Evolutionary conservation across 2,329 filamentous ascomycete genomes (phyloP).

Genomic region (Cladorrhinum sp.): DNA sequence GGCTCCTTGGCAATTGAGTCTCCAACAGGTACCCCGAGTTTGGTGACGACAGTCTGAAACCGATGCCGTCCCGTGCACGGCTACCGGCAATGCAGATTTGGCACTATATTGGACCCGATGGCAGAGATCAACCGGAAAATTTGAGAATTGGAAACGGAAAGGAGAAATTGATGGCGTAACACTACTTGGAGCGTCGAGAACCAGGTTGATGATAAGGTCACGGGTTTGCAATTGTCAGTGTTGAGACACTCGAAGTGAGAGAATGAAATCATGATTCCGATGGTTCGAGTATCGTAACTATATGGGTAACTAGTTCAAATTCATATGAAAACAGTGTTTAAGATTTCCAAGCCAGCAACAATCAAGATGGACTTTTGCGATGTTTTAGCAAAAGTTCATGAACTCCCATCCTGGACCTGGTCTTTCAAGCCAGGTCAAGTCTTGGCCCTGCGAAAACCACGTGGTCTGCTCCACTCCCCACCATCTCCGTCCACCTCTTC

Average conservation of each 20-base stretch:
- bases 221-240: background rate
- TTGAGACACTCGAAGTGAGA: background rate
- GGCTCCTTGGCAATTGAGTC: slow-evolving; percentile 13
- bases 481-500: background rate
- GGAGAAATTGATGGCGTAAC: background rate
- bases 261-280: background rate
- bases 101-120: background rate
- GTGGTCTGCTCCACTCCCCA: background rate
- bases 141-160: background rate
- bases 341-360: no score
- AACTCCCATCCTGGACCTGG: background rate
- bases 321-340: no score
- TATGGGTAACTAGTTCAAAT: background rate
- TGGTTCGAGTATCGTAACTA: background rate
- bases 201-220: no score
- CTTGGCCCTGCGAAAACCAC: background rate
- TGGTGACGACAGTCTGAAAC: slow-evolving; percentile 17
- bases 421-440: background rate
- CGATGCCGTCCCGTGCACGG: slow-evolving; percentile 2
- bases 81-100: slow-evolving; percentile 3
- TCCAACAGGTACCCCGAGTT: background rate
- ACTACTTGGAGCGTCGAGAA: background rate
- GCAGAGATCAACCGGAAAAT: slow-evolving; percentile 7
- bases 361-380: no score
- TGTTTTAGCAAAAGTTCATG: no score